Evolutionary conservation across 768 basidiomycete genomes (phyloP).

Genomic region (Agrocybe praecox): DNA sequence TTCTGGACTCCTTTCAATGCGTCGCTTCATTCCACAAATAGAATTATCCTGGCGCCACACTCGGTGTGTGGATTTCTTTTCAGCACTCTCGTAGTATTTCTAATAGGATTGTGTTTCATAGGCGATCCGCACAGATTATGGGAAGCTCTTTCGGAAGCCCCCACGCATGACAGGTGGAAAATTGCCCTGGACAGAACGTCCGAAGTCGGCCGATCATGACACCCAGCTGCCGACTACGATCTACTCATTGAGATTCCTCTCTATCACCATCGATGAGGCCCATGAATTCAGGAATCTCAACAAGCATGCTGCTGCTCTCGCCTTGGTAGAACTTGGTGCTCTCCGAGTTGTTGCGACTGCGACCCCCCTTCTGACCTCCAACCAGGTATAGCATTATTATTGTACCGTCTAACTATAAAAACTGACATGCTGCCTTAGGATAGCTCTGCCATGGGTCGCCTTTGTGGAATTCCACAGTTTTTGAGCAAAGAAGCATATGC

Average conservation of each 20-base stretch:
- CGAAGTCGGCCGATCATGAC: neutral
- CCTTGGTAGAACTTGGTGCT: neutral
- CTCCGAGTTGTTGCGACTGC: conserved; percentile 22
- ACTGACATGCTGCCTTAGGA: conserved; percentile 18
- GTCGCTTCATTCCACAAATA: conserved; percentile 5
- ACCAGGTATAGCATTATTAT: conserved; percentile 13
- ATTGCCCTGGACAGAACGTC: conserved; percentile 20
- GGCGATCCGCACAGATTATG: conserved; percentile 7
- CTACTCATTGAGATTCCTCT: conserved; percentile 12
- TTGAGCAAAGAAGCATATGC: conserved; percentile 11
- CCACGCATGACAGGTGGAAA: neutral
- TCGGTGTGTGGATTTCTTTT: conserved; percentile 18
- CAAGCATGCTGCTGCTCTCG: conserved; percentile 11
- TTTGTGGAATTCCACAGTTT: conserved; percentile 27
- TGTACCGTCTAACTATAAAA: neutral
- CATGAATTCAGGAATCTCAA: conserved; percentile 19
- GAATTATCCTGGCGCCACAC: conserved; percentile 23
- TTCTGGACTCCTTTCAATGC: conserved; percentile 22
- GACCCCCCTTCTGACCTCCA: conserved; percentile 26
- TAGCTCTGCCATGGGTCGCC: conserved; percentile 22
- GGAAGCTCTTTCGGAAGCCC: conserved; percentile 8
- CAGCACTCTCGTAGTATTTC: neutral
- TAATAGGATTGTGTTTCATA: neutral
- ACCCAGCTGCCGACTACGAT: conserved; percentile 5
- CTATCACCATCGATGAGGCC: conserved; percentile 19